Conservation (phyloP, 2,329 filamentous ascomycete genomes). For the Fusarium sp. region DNA sequence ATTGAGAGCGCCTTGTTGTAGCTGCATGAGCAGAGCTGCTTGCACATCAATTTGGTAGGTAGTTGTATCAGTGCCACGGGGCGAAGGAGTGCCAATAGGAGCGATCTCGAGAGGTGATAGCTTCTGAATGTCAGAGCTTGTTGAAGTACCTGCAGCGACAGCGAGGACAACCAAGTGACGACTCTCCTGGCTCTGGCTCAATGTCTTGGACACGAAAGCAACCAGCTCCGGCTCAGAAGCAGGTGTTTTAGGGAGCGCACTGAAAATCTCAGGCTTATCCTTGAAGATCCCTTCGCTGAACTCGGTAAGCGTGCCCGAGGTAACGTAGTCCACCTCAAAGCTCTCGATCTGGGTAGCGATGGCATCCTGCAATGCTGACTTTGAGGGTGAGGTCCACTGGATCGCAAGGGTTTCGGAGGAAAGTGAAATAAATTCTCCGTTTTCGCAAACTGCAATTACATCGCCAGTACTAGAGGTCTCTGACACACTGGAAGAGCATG, state of each 20-base stretch:
- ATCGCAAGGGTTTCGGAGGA: conserved; percentile 61
- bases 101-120: conserved; percentile 54
- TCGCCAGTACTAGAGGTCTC: conserved; percentile 45
- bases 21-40: conserved; percentile 71
- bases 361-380: conserved; percentile 50
- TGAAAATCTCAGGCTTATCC: conserved; percentile 62
- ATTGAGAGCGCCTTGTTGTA: conserved; percentile 63
- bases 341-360: conserved; percentile 47
- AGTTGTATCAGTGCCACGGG: conserved; percentile 22
- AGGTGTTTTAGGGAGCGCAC: conserved; percentile 60
- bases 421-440: conserved; percentile 70
- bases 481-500: conserved; percentile 45
- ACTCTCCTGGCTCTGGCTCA: conserved; percentile 44
- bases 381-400: conserved; percentile 51
- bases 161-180: conserved; percentile 50
- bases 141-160: conserved; percentile 40
- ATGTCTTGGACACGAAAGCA: conserved; percentile 59
- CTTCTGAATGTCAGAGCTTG: conserved; percentile 47
- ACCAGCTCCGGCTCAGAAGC: conserved; percentile 63
- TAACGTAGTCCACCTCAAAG: conserved; percentile 62
- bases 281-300: conserved; percentile 66
- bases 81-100: conserved; percentile 47
- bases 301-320: conserved; percentile 58
- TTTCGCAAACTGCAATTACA: conserved; percentile 67
- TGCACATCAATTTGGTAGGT: conserved; percentile 69